phyloP scores from a whole-genome alignment of 495 filamentous ascomycete species.

The Lepidopterella palustris region DNA sequence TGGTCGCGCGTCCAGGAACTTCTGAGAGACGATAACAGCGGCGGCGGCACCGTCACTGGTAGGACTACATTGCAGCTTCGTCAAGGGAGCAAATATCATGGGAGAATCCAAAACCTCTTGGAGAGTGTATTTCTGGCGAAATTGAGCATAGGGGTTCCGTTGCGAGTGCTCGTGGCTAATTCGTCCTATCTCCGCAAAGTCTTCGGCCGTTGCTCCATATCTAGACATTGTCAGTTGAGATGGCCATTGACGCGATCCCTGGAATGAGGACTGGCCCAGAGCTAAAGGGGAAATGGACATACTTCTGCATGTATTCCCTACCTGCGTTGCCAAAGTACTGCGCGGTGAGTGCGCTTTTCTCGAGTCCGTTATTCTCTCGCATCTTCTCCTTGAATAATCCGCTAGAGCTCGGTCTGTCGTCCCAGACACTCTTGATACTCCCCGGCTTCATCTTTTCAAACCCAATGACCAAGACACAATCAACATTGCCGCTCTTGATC shows the following conservation, averaged over 20 bases:
- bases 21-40: slow-evolving; percentile 80
- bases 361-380: slow-evolving; percentile 68
- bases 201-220: slow-evolving; percentile 71
- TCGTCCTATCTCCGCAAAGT: slow-evolving; percentile 94
- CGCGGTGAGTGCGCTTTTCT: slow-evolving; percentile 74
- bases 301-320: slow-evolving; percentile 92
- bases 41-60: slow-evolving; percentile 90
- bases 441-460: slow-evolving; percentile 98
- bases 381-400: slow-evolving; percentile 70
- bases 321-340: slow-evolving; percentile 97
- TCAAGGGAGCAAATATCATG: slow-evolving; percentile 75
- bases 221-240: slow-evolving; percentile 39
- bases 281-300: slow-evolving; percentile 26
- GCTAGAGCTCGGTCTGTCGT: slow-evolving; percentile 71
- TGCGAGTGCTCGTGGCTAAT: slow-evolving; percentile 87
- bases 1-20: slow-evolving; percentile 80
- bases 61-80: slow-evolving; percentile 74
- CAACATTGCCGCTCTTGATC: slow-evolving; percentile 70
- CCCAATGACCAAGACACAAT: slow-evolving; percentile 87
- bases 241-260: too few species aligned
- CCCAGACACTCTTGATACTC: slow-evolving; percentile 70
- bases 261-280: not conserved
- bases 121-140: slow-evolving; percentile 81
- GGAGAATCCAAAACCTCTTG: slow-evolving; percentile 74
- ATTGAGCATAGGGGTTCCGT: slow-evolving; percentile 95